Base-by-base conservation (phyloP, 345 rosid genomes). In the Ceriops tagal region DNA sequence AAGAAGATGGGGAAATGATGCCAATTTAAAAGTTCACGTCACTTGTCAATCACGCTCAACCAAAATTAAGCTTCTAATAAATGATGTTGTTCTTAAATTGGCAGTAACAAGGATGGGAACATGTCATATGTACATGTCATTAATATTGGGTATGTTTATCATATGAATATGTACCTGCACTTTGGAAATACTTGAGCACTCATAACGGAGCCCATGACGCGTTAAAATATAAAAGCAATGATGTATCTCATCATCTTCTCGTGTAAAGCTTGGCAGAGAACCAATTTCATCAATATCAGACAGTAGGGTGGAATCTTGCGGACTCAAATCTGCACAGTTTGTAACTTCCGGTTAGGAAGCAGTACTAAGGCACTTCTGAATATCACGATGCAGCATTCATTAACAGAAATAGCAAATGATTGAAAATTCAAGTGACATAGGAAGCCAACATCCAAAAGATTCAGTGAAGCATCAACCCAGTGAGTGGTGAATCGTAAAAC, bases 271-370 rank as follows among this genome's bases (percentile, higher is more conserved):
- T 27, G 97, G 93, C 62, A 83, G 75, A 15, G 86, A 66, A 75
- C 86, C 93, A 34, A 95, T 78, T 81, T 95, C 96, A 47, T 86
- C 90, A 65, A 89, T 65, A 79, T 95, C 99, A 2, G 96, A 83
- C 37, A 93, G 79, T 64, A 95, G 72, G 58, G 97, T 73, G 37
- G 97, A 95, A 71, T 92, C 99, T 72, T 92, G 96, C 58, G 99
- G 99, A 77, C 96, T 88, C 77, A 95, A 81, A 80, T 95, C 99
- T 91, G 87, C 81, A 80, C 19, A n/a, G 66, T 64, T 60, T 26
- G n/a, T 32, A 46, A 46, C 8, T 73, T 8, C 66, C 26, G 27
- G 56, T 66, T 49, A 64, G 66, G 18, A 32, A 57, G 73, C 34
- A 65, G 59, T 37, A 26, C 11, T 6, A 53, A 43, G 24, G 31